Base-by-base conservation (phyloP, 2,329 filamentous ascomycete species). In the Penicillium sp. region DNA sequence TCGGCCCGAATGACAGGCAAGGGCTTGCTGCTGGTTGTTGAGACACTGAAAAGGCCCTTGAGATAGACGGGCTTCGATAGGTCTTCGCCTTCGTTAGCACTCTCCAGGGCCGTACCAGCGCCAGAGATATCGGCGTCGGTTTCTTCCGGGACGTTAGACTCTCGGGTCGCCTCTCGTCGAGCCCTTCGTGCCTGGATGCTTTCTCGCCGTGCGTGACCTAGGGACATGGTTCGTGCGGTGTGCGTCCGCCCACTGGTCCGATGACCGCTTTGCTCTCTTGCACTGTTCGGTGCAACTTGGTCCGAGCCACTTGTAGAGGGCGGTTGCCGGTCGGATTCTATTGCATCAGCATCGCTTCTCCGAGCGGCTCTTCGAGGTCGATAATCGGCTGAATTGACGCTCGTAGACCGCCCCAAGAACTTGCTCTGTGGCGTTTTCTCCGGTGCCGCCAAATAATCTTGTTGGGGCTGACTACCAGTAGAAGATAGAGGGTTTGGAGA, bases 21-120 rank as follows among this genome's bases (percentile, higher is more conserved):
- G 1, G 90, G 86, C 59, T 93, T 94, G 57, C 82, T 92, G 41
- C 88, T 95, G 5, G 92, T 98, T 0, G 92, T 98, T 3, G 87
- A 93, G 37, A 96, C 92, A 55, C 90, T 96, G 68, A 98, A 96
- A 12, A 98, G 74, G 3, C 92, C 92, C 65, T 96, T 98, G 40
- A 98, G 76, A 62, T 84, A 96, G 2, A 96, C 92, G 0, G 92
- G 92, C 62, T 95, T 95, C 10, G 66, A 66, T 36, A 90, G 82
- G 44, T 90, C 77, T 50, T 93, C 87, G 4, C 84, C 80, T 31
- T 67, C 63, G 23, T 67, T 68, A 9, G 64, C 64, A 33, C 68
- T 71, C 27, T 75, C 72, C 12, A 72, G 59, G 16, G 66, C 70
- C 41, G 74, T 72, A 1, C 70, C 68, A 26, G 68, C 68, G n/a